phyloP scores from a whole-genome alignment of 2,329 filamentous ascomycete genomes.

The Botrytis aclada region DNA sequence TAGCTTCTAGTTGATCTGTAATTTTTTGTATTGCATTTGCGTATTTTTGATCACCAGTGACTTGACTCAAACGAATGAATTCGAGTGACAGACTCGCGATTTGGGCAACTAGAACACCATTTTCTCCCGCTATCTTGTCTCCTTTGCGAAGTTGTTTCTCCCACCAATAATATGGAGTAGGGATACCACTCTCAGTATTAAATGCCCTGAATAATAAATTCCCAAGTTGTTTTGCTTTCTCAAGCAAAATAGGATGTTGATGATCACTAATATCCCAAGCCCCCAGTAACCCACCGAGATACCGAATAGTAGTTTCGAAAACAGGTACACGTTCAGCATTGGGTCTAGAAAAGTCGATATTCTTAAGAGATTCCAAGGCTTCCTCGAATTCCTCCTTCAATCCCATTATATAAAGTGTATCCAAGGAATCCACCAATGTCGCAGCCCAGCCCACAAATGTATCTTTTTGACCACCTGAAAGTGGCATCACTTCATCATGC shows the following conservation, averaged over 20 bases:
- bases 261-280: conserved; percentile 58
- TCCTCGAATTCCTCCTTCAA: conserved; percentile 73
- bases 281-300: conserved; percentile 28
- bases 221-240: conserved; percentile 64
- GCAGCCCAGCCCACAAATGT: conserved; percentile 89
- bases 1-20: conserved; percentile 50
- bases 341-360: conserved; percentile 26
- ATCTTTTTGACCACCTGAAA: conserved; percentile 63
- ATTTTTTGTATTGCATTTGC: conserved; percentile 59
- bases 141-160: neutral
- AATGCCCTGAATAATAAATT: conserved; percentile 73
- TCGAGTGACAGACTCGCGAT: conserved; percentile 58
- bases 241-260: conserved; percentile 54
- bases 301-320: conserved; percentile 31
- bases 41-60: conserved; percentile 57
- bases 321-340: conserved; percentile 23
- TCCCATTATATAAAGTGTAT: conserved; percentile 82
- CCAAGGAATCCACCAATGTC: conserved; percentile 75
- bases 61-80: conserved; percentile 58
- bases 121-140: conserved; percentile 2
- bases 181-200: conserved; percentile 69
- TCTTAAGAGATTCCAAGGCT: conserved; percentile 60
- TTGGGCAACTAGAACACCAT: conserved; percentile 51
- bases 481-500: conserved; percentile 78
- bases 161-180: conserved; percentile 51